These are phyloP conservation scores for Uronychia setigera DNA, from an alignment of 73 alveolate species.

Conservation along the genomic window DNA sequence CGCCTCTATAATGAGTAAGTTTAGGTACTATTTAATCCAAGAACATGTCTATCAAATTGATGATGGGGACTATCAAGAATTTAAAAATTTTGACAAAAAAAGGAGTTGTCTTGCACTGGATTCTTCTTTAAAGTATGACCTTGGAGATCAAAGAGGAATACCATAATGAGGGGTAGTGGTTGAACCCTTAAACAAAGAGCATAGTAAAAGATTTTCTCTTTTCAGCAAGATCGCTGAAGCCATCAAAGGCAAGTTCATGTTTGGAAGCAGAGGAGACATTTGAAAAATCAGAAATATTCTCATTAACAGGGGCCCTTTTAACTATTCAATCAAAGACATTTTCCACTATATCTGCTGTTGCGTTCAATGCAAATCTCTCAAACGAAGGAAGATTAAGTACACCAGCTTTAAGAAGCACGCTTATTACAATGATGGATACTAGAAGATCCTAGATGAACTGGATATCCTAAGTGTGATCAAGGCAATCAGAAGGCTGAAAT, in stretches of 20 bases:
- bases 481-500: neutral
- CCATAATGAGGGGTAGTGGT: too few relatives aligned
- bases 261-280: neutral
- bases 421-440: neutral
- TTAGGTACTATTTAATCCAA: too few relatives aligned
- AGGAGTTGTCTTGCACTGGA: neutral
- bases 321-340: too few relatives aligned
- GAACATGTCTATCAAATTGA: too few relatives aligned
- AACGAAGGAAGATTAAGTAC: neutral
- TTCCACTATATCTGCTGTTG: neutral
- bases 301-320: neutral
- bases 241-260: neutral
- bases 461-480: neutral
- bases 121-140: neutral
- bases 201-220: neutral
- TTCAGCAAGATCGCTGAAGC: neutral
- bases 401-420: neutral
- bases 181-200: too few relatives aligned
- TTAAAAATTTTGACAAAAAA: too few relatives aligned
- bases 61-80: too few relatives aligned
- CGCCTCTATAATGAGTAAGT: too few relatives aligned
- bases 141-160: too few relatives aligned
- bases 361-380: neutral
- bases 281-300: too few relatives aligned
- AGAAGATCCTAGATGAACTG: neutral